Conservation (phyloP, 768 basidiomycete species). For the Boletus bicolor region DNA sequence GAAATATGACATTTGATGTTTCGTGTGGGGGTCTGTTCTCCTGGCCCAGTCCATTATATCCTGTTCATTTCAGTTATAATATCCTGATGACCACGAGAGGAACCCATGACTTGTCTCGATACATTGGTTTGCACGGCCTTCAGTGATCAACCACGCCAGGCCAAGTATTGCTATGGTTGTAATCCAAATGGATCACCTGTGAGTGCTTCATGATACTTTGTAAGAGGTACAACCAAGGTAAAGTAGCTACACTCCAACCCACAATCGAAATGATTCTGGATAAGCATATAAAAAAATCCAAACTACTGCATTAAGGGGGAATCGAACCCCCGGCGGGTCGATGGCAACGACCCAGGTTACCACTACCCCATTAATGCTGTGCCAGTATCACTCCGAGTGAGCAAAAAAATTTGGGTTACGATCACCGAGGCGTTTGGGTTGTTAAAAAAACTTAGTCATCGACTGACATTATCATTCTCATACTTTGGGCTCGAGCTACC, state of each 20-base stretch:
- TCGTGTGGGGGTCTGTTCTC: neutral
- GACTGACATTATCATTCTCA: too few relatives aligned
- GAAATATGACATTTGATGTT: neutral
- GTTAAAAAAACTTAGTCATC: too few relatives aligned
- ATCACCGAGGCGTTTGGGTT: too few relatives aligned
- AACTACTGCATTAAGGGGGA: conserved; percentile 39
- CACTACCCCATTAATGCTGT: conserved; percentile 65
- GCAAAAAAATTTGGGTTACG: too few relatives aligned
- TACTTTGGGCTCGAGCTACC: too few relatives aligned
- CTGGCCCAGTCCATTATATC: neutral
- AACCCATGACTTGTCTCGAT: neutral
- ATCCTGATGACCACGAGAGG: neutral
- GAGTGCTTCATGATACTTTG: neutral
- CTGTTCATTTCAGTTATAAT: neutral
- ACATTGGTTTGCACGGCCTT: neutral
- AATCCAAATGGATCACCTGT: neutral
- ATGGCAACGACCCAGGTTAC: conserved; percentile 69
- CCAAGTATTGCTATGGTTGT: neutral
- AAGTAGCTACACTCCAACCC: neutral
- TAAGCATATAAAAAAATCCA: neutral
- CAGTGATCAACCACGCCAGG: neutral
- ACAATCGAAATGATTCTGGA: neutral
- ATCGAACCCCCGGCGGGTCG: conserved; percentile 88
- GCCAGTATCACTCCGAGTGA: conserved; percentile 10
- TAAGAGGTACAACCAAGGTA: neutral